Percentiles rank a stretch among this genome's conserved stretches.
Evolutionary conservation across 2,329 filamentous ascomycete species (phyloP).

Genomic region (Metarhizium rileyi): DNA sequence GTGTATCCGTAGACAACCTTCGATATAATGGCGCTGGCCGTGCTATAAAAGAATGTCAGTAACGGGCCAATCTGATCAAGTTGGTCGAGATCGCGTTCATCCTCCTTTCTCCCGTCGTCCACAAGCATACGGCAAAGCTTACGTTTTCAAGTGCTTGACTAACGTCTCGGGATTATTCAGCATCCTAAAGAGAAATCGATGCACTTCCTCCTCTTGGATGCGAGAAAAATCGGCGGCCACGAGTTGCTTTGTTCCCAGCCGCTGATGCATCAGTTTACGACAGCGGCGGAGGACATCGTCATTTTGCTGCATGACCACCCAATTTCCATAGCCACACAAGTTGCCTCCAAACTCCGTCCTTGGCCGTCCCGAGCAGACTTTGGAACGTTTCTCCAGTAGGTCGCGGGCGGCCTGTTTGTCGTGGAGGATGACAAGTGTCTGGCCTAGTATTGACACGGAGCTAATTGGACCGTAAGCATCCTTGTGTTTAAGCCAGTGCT

Average conservation of each 20-base stretch:
- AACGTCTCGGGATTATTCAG: background rate
- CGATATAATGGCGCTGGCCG: background rate
- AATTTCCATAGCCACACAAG: background rate
- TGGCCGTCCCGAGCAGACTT: constrained; percentile 16
- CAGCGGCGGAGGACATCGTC: background rate
- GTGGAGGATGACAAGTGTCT: constrained; percentile 29
- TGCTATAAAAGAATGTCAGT: background rate
- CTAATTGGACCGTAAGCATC: constrained; percentile 19
- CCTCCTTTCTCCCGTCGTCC: no score
- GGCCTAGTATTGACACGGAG: constrained; percentile 13
- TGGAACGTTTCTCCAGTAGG: constrained; percentile 22
- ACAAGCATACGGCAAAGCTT: background rate
- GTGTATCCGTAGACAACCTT: constrained; percentile 20
- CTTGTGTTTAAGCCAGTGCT: constrained; percentile 24
- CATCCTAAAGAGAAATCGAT: background rate
- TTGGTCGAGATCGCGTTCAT: background rate
- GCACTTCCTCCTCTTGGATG: background rate
- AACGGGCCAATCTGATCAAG: no score
- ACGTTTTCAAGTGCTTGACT: background rate
- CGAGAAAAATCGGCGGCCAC: constrained; percentile 9
- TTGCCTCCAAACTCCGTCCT: background rate
- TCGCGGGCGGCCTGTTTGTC: constrained; percentile 23
- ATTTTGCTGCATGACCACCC: background rate
- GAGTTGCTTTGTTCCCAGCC: background rate
- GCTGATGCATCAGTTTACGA: background rate